These are phyloP conservation scores for Saccharata proteae DNA, from an alignment of 2,329 filamentous ascomycete species.

Conservation along the genomic window DNA sequence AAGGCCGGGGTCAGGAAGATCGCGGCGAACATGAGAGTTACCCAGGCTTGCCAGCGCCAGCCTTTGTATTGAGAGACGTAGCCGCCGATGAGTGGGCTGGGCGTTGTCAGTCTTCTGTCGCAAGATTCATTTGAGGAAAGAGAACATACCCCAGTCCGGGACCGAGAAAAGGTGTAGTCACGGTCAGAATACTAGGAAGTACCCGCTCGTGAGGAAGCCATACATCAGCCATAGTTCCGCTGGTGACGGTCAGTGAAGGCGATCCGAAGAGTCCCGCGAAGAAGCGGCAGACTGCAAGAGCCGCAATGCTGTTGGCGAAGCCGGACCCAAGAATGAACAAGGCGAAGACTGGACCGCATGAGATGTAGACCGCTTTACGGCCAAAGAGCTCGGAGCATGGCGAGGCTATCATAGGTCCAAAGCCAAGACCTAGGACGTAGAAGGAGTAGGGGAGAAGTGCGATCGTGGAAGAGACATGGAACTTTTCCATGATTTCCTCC, in stretches of 20 bases:
- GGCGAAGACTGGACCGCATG: conserved; percentile 35
- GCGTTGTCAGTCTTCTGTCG: background rate
- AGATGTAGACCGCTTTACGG: conserved; percentile 40
- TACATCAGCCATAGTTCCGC: conserved; percentile 30
- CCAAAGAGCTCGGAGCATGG: conserved; percentile 49
- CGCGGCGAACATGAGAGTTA: conserved; percentile 25
- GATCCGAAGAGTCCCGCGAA: conserved; percentile 61
- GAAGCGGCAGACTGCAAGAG: conserved; percentile 46
- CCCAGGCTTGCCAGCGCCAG: conserved; percentile 29
- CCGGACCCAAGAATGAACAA: conserved; percentile 47
- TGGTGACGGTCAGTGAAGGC: conserved; percentile 37
- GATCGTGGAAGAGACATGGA: conserved; percentile 41
- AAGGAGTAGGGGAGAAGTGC: conserved; percentile 48
- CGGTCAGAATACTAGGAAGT: conserved; percentile 21
- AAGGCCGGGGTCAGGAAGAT: conserved; percentile 11
- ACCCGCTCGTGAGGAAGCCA: conserved; percentile 22
- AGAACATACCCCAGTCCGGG: conserved; percentile 22
- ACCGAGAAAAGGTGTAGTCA: conserved; percentile 30
- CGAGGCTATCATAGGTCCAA: conserved; percentile 48
- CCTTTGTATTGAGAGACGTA: conserved; percentile 23
- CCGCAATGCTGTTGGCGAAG: conserved; percentile 38
- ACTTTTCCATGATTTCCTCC: conserved; percentile 37
- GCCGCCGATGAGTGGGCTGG: conserved; percentile 27
- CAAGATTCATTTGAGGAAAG: background rate
- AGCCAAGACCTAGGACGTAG: conserved; percentile 47